Evolutionary conservation across 495 filamentous ascomycete species (phyloP).

Genomic region (Aspergillus saccharolyticus): DNA sequence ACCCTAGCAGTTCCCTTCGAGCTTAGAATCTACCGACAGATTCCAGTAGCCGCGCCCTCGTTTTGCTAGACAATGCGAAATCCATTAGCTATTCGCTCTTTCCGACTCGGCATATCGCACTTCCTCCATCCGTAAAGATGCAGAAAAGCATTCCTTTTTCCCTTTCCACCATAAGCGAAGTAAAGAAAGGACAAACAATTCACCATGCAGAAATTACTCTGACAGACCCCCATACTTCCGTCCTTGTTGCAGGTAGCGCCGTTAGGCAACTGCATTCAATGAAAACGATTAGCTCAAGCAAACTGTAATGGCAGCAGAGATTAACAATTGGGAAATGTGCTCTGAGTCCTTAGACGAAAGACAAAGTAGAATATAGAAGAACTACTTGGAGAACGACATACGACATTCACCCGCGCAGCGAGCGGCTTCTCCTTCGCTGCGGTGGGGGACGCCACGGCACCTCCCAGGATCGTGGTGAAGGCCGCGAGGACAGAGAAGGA

Average conservation of each 20-base stretch:
- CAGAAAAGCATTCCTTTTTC: too few relatives aligned
- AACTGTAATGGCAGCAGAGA: too few relatives aligned
- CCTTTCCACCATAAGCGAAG: background rate
- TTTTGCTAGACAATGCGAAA: background rate
- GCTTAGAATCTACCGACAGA: background rate
- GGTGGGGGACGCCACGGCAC: too few relatives aligned
- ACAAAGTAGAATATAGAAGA: too few relatives aligned
- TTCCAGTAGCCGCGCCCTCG: background rate
- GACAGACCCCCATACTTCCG: constrained; percentile 2
- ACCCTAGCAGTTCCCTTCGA: too few relatives aligned
- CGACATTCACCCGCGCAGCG: background rate
- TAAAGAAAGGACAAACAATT: background rate
- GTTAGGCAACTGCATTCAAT: background rate
- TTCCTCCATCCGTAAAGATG: too few relatives aligned
- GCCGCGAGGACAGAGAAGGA: background rate
- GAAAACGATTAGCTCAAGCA: too few relatives aligned
- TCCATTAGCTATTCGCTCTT: background rate
- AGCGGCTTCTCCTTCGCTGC: background rate
- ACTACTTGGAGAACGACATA: background rate
- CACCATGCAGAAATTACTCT: constrained; percentile 1
- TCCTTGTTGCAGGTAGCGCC: background rate
- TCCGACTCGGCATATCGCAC: background rate
- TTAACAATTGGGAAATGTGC: too few relatives aligned
- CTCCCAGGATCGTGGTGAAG: background rate
- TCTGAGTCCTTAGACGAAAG: too few relatives aligned